Conservation (phyloP, 2,329 filamentous ascomycete species). For the Stagonosporopsis chrysanthemi region DNA sequence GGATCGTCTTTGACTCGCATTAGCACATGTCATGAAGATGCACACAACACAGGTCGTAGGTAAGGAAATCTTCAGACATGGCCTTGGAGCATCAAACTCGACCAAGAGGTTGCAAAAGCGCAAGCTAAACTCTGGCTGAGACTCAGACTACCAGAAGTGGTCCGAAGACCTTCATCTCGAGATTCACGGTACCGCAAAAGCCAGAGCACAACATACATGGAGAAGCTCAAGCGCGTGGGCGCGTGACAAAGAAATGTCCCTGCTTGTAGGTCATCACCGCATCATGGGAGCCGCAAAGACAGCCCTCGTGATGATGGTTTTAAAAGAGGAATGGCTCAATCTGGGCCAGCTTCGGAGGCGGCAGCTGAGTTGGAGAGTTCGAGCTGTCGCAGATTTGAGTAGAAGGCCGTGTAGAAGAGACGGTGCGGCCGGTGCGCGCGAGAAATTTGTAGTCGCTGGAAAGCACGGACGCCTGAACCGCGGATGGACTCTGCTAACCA, state of each 20-base stretch:
- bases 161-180: slow-evolving; percentile 47
- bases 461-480: slow-evolving; percentile 24
- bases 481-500: slow-evolving; percentile 31
- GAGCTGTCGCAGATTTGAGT: slow-evolving; percentile 77
- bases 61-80: slow-evolving; percentile 41
- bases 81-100: slow-evolving; percentile 47
- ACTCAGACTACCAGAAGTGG: slow-evolving; percentile 52
- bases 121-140: slow-evolving; percentile 47
- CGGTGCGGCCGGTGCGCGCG: slow-evolving; percentile 22
- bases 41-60: background rate
- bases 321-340: slow-evolving; percentile 71
- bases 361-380: slow-evolving; percentile 66
- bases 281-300: slow-evolving; percentile 68
- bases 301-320: slow-evolving; percentile 84
- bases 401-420: slow-evolving; percentile 64
- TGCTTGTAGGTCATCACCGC: slow-evolving; percentile 72
- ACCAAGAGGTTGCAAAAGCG: slow-evolving; percentile 43
- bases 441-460: slow-evolving; percentile 32
- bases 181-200: slow-evolving; percentile 16
- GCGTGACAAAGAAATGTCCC: slow-evolving; percentile 59
- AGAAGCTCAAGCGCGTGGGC: slow-evolving; percentile 26
- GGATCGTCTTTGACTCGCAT: background rate
- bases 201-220: slow-evolving; percentile 16
- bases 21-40: background rate
- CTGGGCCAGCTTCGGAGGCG: slow-evolving; percentile 76